These are phyloP conservation scores for Albugo candida DNA, from an alignment of 352 stramenopile genomes.

Conservation along the genomic window DNA sequence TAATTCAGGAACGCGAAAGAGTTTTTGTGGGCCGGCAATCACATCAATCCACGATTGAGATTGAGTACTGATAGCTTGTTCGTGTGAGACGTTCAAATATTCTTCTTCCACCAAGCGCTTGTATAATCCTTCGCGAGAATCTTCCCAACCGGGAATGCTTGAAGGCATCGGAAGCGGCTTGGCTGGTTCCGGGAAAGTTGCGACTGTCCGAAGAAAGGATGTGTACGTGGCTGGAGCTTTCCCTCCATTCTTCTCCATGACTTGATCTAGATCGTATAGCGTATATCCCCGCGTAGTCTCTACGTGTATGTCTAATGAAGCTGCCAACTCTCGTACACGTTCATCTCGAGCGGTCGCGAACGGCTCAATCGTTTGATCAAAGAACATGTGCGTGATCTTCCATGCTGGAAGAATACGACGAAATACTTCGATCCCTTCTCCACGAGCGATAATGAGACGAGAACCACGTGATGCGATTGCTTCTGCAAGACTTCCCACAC, in stretches of 20 bases:
- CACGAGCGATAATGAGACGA: conserved; percentile 48
- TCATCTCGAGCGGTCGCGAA: conserved; percentile 76
- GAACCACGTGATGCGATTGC: conserved; percentile 36
- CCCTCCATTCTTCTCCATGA: conserved; percentile 31
- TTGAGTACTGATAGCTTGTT: neutral
- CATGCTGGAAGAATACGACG: conserved; percentile 61
- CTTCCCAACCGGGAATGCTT: conserved; percentile 20
- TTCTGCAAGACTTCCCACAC: conserved; percentile 63
- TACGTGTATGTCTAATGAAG: conserved; percentile 40
- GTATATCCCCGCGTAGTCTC: conserved; percentile 40
- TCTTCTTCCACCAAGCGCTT: conserved; percentile 19
- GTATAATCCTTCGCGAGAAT: conserved; percentile 30
- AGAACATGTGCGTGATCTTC: conserved; percentile 80
- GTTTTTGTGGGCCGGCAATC: conserved; percentile 32
- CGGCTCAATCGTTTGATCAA: conserved; percentile 82
- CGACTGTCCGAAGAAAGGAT: conserved; percentile 32
- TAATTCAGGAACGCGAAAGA: conserved; percentile 44
- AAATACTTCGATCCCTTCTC: conserved; percentile 65
- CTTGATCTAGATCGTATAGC: conserved; percentile 46
- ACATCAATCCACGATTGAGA: conserved; percentile 7
- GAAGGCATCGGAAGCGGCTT: conserved; percentile 24
- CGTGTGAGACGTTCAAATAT: no score
- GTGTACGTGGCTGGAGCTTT: conserved; percentile 59
- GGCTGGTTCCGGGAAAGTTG: conserved; percentile 26
- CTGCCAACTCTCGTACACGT: conserved; percentile 27